Percentiles rank a stretch among this genome's conserved stretches.
Conservation (phyloP, 1,284 basidiomycete species). For the Schizopora paradoxa region DNA sequence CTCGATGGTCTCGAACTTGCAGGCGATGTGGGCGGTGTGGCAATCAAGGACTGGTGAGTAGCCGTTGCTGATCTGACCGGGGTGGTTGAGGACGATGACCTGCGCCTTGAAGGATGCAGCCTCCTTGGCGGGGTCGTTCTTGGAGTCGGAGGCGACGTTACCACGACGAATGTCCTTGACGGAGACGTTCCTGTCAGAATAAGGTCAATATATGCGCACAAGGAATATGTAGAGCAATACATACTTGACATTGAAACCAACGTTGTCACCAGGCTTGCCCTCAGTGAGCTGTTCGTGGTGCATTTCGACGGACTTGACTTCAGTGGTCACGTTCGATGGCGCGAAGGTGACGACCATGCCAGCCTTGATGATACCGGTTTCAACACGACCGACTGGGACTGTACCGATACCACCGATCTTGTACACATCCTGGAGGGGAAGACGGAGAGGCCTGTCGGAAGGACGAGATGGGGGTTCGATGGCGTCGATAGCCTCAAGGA, state of each 20-base stretch:
- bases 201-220: conserved; percentile 15
- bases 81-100: conserved; percentile 99
- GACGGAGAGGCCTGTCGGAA: conserved; percentile 99
- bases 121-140: conserved; percentile 99
- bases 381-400: conserved; percentile 99
- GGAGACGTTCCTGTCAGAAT: conserved; percentile 87
- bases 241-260: conserved; percentile 95
- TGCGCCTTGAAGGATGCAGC: conserved; percentile 99
- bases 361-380: conserved; percentile 99
- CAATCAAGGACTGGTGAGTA: conserved; percentile 99
- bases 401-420: conserved; percentile 99
- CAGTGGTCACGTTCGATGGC: conserved; percentile 97
- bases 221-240: conserved; percentile 25
- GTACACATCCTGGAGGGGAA: conserved; percentile 99
- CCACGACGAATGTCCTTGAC: conserved; percentile 99
- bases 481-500: conserved; percentile 99
- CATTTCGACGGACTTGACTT: conserved; percentile 99
- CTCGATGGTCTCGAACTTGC: conserved; percentile 97
- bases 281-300: conserved; percentile 98
- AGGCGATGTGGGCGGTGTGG: conserved; percentile 99
- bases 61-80: conserved; percentile 98
- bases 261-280: conserved; percentile 98
- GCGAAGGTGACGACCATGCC: conserved; percentile 99
- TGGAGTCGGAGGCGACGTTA: conserved; percentile 98
- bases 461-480: conserved; percentile 97